Evolutionary conservation across 2,329 filamentous ascomycete species (phyloP).

Genomic region (Apiospora aurea): DNA sequence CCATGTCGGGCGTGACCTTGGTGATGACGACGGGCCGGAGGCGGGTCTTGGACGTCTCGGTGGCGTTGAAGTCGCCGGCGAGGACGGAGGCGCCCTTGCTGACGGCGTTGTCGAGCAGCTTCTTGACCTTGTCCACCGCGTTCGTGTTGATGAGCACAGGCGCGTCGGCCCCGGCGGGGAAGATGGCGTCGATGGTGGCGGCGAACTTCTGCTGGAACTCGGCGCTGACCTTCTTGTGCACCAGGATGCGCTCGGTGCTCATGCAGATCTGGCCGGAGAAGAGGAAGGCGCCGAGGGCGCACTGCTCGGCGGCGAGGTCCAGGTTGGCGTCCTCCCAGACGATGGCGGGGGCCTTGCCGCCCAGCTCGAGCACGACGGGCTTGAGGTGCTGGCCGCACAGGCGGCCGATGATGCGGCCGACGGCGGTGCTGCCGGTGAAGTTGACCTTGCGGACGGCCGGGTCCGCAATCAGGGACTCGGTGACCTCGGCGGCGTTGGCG

Average conservation of each 20-base stretch:
- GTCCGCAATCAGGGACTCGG: constrained; percentile 66
- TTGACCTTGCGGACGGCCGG: constrained; percentile 70
- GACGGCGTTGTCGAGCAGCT: constrained; percentile 61
- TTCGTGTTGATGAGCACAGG: constrained; percentile 39
- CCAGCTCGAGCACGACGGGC: constrained; percentile 72
- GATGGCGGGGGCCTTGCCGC: constrained; percentile 72
- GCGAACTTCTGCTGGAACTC: constrained; percentile 54
- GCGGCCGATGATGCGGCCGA: constrained; percentile 69
- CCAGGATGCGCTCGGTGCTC: constrained; percentile 72
- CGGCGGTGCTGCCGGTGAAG: constrained; percentile 72
- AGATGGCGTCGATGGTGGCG: constrained; percentile 36
- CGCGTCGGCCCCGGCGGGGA: constrained; percentile 36
- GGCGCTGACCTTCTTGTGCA: constrained; percentile 60
- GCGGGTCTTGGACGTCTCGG: constrained; percentile 47
- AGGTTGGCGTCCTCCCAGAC: constrained; percentile 73
- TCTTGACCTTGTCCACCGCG: constrained; percentile 42
- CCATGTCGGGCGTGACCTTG: constrained; percentile 69
- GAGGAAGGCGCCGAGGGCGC: constrained; percentile 66
- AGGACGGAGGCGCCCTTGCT: constrained; percentile 64
- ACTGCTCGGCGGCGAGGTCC: constrained; percentile 65
- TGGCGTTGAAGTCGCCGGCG: constrained; percentile 52
- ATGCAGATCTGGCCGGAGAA: constrained; percentile 74
- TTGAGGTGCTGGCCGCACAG: constrained; percentile 71
- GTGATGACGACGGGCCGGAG: constrained; percentile 67
- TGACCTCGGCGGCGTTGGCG: constrained; percentile 64